Evolutionary conservation across 257 asterid species (phyloP).

Genomic region (Solanum verrucosum): DNA sequence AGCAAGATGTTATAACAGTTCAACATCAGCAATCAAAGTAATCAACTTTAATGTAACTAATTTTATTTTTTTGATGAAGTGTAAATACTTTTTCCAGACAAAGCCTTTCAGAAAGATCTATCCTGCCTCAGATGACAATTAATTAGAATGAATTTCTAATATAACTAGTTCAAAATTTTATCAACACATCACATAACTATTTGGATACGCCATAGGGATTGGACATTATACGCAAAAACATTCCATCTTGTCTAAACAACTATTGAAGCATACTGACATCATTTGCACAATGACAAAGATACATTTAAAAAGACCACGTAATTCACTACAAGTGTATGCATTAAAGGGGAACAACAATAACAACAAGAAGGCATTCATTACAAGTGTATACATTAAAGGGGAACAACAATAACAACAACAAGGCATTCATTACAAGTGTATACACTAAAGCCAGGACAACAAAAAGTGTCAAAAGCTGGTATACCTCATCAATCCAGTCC

Average conservation of each 20-base stretch:
- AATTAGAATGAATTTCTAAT: neutral
- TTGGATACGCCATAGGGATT: neutral
- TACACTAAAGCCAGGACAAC: neutral
- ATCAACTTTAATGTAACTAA: neutral
- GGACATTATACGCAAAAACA: neutral
- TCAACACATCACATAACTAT: neutral
- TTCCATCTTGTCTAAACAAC: neutral
- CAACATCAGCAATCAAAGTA: neutral
- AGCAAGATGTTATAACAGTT: neutral
- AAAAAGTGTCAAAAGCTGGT: neutral
- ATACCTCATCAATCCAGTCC: slow-evolving; percentile 63
- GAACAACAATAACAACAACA: neutral
- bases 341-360: too few relatives aligned
- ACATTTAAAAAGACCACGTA: neutral
- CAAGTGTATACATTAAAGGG: neutral
- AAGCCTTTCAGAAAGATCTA: neutral
- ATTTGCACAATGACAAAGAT: neutral
- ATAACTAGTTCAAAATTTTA: neutral
- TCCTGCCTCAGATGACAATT: neutral
- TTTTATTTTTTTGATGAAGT: neutral
- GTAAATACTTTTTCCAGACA: neutral
- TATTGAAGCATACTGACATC: neutral
- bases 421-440: neutral
- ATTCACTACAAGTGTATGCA: neutral
- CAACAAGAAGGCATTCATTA: neutral